Evolutionary conservation across 441 rosid genomes (phyloP).

Genomic region (Eutrema salsugineum): DNA sequence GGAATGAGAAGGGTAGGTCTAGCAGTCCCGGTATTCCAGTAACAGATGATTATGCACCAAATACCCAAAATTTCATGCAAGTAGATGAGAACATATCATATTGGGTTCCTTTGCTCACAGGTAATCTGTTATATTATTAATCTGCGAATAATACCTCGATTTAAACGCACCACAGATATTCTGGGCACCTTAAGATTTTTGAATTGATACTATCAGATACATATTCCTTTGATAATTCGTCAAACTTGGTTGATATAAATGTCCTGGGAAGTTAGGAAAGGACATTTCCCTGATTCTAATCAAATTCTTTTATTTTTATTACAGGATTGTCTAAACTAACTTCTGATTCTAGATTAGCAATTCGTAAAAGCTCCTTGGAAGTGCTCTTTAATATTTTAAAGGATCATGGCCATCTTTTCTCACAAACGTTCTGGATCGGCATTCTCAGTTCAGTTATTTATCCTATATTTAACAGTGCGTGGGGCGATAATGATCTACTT

Average conservation of each 20-base stretch:
- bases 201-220: background rate
- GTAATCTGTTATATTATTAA: constrained; percentile 36
- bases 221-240: background rate
- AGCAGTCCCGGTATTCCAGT: constrained; percentile 39
- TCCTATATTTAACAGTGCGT: constrained; percentile 57
- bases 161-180: background rate
- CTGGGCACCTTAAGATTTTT: background rate
- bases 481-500: constrained; percentile 44
- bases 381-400: constrained; percentile 92
- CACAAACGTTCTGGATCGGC: constrained; percentile 61
- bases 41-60: constrained; percentile 37
- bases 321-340: constrained; percentile 88
- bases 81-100: constrained; percentile 82
- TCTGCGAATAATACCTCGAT: background rate
- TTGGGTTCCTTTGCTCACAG: constrained; percentile 96
- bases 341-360: constrained; percentile 76
- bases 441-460: constrained; percentile 60
- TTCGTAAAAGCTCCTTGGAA: constrained; percentile 87
- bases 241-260: constrained; percentile 9
- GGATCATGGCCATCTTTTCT: constrained; percentile 95
- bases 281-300: constrained; percentile 14
- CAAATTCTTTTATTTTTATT: constrained; percentile 7
- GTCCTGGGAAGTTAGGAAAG: constrained; percentile 9
- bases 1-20: constrained; percentile 50
- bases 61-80: constrained; percentile 39